Evolutionary conservation across 2,329 filamentous ascomycete genomes (phyloP).

Genomic region (Penicillium oxalicum): DNA sequence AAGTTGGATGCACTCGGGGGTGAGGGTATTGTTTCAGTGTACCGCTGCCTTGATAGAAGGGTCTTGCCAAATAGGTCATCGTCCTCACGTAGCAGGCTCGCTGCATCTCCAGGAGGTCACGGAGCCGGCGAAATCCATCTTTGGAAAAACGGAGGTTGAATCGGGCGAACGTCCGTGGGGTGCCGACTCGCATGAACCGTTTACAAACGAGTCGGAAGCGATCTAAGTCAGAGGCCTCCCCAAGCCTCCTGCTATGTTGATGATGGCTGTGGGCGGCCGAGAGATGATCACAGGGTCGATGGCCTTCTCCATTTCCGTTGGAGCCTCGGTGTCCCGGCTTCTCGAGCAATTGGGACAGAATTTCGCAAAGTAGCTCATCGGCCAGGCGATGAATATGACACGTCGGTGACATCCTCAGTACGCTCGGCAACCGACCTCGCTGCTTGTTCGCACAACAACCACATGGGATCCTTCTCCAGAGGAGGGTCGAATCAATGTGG

Average conservation of each 20-base stretch:
- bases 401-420: constrained; percentile 28
- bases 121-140: constrained; percentile 30
- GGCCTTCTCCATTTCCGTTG: constrained; percentile 2
- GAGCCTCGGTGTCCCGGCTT: constrained; percentile 9
- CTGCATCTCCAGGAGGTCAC: constrained; percentile 33
- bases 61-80: constrained; percentile 39
- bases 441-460: constrained; percentile 24
- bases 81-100: constrained; percentile 33
- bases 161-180: constrained; percentile 34
- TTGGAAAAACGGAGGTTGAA: constrained; percentile 34
- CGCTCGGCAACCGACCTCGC: constrained; percentile 29
- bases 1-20: too few relatives aligned
- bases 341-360: constrained; percentile 28
- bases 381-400: constrained; percentile 31
- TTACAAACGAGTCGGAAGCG: constrained; percentile 38
- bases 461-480: constrained; percentile 24
- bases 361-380: constrained; percentile 32
- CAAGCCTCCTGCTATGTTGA: constrained; percentile 3
- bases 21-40: constrained; percentile 6
- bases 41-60: constrained; percentile 37
- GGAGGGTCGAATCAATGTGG: constrained; percentile 4
- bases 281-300: constrained; percentile 6
- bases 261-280: neutral
- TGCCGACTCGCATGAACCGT: constrained; percentile 37
- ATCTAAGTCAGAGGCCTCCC: constrained; percentile 34